phyloP scores from a whole-genome alignment of 2,329 filamentous ascomycete genomes.

The Gaeumannomyces sp. region DNA sequence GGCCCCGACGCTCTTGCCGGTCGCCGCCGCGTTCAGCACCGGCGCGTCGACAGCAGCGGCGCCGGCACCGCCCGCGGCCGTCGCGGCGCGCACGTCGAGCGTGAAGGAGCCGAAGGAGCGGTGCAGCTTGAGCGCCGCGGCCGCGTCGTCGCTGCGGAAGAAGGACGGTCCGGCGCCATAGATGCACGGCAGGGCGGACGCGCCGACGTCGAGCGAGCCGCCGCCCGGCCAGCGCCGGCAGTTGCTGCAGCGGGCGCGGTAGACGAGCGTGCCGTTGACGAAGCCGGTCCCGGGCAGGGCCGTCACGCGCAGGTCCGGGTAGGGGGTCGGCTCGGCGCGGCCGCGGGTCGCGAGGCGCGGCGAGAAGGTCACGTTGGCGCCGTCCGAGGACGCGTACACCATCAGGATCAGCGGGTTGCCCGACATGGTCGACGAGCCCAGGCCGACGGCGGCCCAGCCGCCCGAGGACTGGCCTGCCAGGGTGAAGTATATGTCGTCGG shows the following conservation, averaged over 20 bases:
- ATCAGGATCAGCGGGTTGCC: constrained; percentile 45
- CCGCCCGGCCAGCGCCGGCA: constrained; percentile 47
- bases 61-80: constrained; percentile 21
- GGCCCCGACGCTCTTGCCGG: constrained; percentile 30
- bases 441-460: constrained; percentile 49
- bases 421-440: constrained; percentile 45
- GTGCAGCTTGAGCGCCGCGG: constrained; percentile 45
- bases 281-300: constrained; percentile 43
- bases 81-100: constrained; percentile 47
- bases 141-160: constrained; percentile 34
- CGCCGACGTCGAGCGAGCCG: constrained; percentile 45
- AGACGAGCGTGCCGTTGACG: constrained; percentile 35
- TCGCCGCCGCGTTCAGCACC: constrained; percentile 23
- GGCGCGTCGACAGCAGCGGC: constrained; percentile 33
- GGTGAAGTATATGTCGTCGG: constrained; percentile 46
- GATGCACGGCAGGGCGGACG: constrained; percentile 41
- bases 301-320: constrained; percentile 35
- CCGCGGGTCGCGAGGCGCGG: constrained; percentile 41
- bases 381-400: constrained; percentile 41
- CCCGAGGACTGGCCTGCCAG: constrained; percentile 38
- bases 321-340: constrained; percentile 46
- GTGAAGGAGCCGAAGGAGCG: constrained; percentile 46
- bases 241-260: constrained; percentile 46
- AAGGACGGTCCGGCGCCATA: constrained; percentile 50
- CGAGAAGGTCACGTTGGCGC: constrained; percentile 48